Percentiles rank a stretch among this genome's conserved stretches.
phyloP scores from a whole-genome alignment of 2,329 filamentous ascomycete genomes.

The Ophiosphaerella korrae region DNA sequence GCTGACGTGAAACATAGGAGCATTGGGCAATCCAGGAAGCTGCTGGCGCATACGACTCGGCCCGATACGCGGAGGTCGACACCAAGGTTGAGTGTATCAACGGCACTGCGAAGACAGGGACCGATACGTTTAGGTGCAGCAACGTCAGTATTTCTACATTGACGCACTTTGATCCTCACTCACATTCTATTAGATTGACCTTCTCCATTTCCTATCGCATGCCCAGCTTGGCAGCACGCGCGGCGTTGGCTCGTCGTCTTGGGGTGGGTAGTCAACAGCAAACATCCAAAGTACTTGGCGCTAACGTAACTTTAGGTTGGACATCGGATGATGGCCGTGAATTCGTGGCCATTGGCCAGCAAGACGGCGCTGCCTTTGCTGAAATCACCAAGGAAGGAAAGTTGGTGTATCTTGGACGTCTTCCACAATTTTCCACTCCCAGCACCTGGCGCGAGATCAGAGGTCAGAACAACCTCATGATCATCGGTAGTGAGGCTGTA shows the following conservation, averaged over 20 bases:
- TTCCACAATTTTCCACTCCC: slow-evolving; percentile 54
- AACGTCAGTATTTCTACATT: background rate
- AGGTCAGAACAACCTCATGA: slow-evolving; percentile 50
- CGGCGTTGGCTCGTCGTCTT: slow-evolving; percentile 54
- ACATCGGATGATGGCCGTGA: slow-evolving; percentile 59
- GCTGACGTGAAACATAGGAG: slow-evolving; percentile 33
- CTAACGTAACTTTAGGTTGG: slow-evolving; percentile 47
- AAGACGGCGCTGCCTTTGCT: slow-evolving; percentile 60
- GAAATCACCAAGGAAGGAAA: slow-evolving; percentile 59
- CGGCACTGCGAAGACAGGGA: slow-evolving; percentile 42
- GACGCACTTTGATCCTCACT: no score
- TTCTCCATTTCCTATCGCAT: slow-evolving; percentile 63
- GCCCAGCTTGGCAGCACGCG: slow-evolving; percentile 56
- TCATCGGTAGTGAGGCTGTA: slow-evolving; percentile 48
- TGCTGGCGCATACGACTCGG: slow-evolving; percentile 40
- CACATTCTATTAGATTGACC: slow-evolving; percentile 50
- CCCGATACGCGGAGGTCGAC: slow-evolving; percentile 41
- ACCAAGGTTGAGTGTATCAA: slow-evolving; percentile 43
- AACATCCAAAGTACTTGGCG: background rate
- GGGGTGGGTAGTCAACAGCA: slow-evolving; percentile 42
- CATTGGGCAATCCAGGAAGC: slow-evolving; percentile 43
- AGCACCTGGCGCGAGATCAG: slow-evolving; percentile 61
- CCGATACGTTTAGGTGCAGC: slow-evolving; percentile 47
- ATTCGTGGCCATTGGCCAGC: slow-evolving; percentile 60
- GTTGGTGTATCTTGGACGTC: slow-evolving; percentile 59